Evolutionary conservation across 495 filamentous ascomycete genomes (phyloP).

Genomic region (Trichoderma virens): DNA sequence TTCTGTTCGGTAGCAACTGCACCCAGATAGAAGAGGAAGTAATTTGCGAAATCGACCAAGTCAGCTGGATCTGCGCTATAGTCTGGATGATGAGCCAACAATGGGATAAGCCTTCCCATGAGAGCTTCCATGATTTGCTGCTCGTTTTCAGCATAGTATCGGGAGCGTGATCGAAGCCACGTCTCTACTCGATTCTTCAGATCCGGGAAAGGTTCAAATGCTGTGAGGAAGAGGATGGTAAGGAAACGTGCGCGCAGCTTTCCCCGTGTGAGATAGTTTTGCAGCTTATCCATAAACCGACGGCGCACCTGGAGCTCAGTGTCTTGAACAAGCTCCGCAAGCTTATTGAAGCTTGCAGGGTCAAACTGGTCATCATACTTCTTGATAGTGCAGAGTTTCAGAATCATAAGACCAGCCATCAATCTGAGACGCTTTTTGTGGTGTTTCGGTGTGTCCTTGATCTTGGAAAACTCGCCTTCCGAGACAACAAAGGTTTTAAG

Average conservation of each 20-base stretch:
- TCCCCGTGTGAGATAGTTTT: constrained; percentile 69
- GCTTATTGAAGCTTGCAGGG: constrained; percentile 65
- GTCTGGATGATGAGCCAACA: constrained; percentile 93
- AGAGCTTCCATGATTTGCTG: constrained; percentile 69
- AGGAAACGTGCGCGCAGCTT: constrained; percentile 74
- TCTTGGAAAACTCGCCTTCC: constrained; percentile 71
- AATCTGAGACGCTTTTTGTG: constrained; percentile 75
- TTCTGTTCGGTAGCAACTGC: constrained; percentile 80
- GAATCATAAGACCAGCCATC: constrained; percentile 67
- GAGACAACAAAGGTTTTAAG: constrained; percentile 65
- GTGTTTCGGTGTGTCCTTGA: constrained; percentile 59
- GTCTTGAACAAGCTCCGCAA: constrained; percentile 77
- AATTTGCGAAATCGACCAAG: constrained; percentile 70
- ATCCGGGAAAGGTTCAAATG: constrained; percentile 69
- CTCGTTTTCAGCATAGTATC: constrained; percentile 42
- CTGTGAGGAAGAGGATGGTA: constrained; percentile 77
- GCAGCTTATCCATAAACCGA: constrained; percentile 72
- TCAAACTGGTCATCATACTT: constrained; percentile 70
- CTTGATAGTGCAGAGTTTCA: constrained; percentile 73
- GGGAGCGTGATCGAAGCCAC: constrained; percentile 78
- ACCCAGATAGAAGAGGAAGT: constrained; percentile 81
- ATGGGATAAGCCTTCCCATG: constrained; percentile 77
- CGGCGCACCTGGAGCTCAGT: constrained; percentile 60
- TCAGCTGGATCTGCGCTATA: constrained; percentile 63
- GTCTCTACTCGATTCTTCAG: constrained; percentile 69